Evolutionary conservation across 2,329 filamentous ascomycete species (phyloP).

Genomic region (Aureobasidium sp.): DNA sequence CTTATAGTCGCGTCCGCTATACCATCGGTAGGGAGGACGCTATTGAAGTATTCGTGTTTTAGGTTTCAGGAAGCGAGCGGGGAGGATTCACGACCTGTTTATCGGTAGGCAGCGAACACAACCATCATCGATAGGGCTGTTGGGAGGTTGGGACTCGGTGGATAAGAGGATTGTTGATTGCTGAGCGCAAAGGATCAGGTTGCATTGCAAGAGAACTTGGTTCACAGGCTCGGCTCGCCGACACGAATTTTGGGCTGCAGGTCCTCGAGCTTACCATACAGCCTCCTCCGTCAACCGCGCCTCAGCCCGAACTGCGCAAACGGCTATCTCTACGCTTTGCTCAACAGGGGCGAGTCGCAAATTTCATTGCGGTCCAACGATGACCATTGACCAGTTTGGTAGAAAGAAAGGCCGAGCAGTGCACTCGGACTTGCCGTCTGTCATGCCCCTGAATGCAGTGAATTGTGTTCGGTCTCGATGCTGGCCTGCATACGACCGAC

Average conservation of each 20-base stretch:
- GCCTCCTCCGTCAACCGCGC: background rate
- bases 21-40: background rate
- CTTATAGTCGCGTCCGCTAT: background rate
- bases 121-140: background rate
- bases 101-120: background rate
- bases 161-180: background rate
- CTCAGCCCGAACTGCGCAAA: background rate
- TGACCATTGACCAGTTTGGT: background rate
- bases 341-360: background rate
- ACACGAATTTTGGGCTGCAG: background rate
- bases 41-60: constrained; percentile 3
- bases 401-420: background rate
- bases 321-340: background rate
- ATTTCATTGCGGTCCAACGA: background rate
- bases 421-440: background rate
- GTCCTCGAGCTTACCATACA: background rate
- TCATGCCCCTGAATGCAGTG: no score
- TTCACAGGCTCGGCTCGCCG: background rate
- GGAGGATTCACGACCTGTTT: background rate
- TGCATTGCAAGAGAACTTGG: background rate
- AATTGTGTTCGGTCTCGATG: no score
- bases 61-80: constrained; percentile 2
- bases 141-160: background rate
- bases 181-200: background rate
- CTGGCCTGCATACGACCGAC: no score